phyloP scores from a whole-genome alignment of 1,139 yeast species.

The Arxiozyma slooffiae region DNA sequence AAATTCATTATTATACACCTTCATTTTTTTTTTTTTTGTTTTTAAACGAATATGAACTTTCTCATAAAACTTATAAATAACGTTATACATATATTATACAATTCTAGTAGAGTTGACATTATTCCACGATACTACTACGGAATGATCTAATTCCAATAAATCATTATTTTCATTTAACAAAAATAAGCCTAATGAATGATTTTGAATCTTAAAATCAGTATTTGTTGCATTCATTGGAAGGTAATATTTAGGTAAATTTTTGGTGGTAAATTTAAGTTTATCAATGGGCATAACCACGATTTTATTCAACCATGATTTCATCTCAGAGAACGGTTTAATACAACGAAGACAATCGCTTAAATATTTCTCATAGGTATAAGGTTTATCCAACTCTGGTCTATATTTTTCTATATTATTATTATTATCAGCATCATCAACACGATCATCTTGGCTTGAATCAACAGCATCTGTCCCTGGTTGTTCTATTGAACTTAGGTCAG shows the following conservation, averaged over 20 bases:
- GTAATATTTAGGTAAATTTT: constrained; percentile 18
- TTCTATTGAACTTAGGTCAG: constrained; percentile 1
- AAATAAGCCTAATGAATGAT: constrained; percentile 18
- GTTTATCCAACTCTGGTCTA: constrained; percentile 39
- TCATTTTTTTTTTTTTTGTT: too few relatives aligned
- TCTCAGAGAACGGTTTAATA: constrained; percentile 44
- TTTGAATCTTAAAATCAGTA: constrained; percentile 9
- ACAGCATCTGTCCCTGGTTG: constrained; percentile 3
- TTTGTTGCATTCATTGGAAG: constrained; percentile 5
- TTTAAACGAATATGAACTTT: too few relatives aligned
- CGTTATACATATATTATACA: neutral
- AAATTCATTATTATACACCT: too few relatives aligned
- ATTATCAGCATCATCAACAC: too few relatives aligned
- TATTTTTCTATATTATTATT: constrained; percentile 34
- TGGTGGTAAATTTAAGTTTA: constrained; percentile 25
- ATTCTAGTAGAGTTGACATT: constrained; percentile 4
- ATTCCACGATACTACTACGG: constrained; percentile 9
- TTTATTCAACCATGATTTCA: constrained; percentile 47
- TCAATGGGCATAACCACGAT: constrained; percentile 38
- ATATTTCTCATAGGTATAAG: constrained; percentile 36
- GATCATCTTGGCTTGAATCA: too few relatives aligned
- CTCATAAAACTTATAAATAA: too few relatives aligned
- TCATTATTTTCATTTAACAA: constrained; percentile 24
- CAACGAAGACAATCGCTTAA: constrained; percentile 48
- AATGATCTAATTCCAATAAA: constrained; percentile 13